Conservation (phyloP, 1,139 yeast genomes). For the Blastobotrys serpentis region DNA sequence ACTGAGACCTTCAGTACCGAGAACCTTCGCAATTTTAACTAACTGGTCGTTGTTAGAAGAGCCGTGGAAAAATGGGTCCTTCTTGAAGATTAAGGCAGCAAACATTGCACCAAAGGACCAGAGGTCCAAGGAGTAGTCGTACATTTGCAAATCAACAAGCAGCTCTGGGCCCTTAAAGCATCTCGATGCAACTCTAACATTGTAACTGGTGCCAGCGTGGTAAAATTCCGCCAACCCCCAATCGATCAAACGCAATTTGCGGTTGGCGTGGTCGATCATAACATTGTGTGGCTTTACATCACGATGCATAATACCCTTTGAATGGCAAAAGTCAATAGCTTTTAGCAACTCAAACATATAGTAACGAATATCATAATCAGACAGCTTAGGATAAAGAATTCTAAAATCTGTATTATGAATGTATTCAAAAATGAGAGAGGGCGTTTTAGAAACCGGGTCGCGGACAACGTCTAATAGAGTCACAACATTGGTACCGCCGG, state of each 20-base stretch:
- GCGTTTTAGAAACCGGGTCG: conserved; percentile 88
- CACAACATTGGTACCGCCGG: conserved; percentile 83
- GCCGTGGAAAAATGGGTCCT: conserved; percentile 97
- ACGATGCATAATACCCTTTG: conserved; percentile 98
- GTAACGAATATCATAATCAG: conserved; percentile 77
- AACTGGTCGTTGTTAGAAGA: conserved; percentile 94
- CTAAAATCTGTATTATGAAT: conserved; percentile 90
- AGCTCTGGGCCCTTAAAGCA: conserved; percentile 98
- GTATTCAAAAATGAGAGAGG: conserved; percentile 89
- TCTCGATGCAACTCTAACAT: conserved; percentile 96
- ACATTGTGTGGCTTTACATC: conserved; percentile 99
- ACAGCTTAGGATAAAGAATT: conserved; percentile 84
- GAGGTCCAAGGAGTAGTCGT: conserved; percentile 91
- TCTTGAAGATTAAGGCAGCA: conserved; percentile 94
- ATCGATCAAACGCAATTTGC: conserved; percentile 78
- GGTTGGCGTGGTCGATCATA: conserved; percentile 88
- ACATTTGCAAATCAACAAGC: conserved; percentile 86
- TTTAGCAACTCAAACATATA: conserved; percentile 85
- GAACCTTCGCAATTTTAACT: conserved; percentile 88
- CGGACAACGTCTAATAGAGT: conserved; percentile 81
- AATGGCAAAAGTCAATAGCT: conserved; percentile 92
- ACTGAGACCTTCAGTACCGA: conserved; percentile 85
- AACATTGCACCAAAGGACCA: conserved; percentile 98
- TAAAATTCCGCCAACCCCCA: conserved; percentile 99
- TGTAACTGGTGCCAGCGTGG: conserved; percentile 91